Base-by-base conservation (phyloP, 129 eudicot species). In the Tanacetum coccineum region DNA sequence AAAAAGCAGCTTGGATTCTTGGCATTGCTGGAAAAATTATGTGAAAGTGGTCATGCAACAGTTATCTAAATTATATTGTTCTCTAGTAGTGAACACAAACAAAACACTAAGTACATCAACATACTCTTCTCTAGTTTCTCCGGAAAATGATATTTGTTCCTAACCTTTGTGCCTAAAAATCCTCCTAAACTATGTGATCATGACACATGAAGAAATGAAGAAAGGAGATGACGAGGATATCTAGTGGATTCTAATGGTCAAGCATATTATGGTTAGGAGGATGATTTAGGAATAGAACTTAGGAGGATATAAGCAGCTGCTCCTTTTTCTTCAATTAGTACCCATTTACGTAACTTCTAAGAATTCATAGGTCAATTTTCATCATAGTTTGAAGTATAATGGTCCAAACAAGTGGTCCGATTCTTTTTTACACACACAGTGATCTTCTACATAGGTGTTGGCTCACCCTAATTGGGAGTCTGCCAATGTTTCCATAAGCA, bases 1-100 rank as follows among this genome's bases (percentile, higher is more conserved):
- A 72, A 89, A 70, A 88, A 89, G 79, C 99, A 93, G 67, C 99
- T 93, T 48, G 99, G 95, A 20, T 80, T 76, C 72, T 93, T 93
- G 26, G 86, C 95, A 82, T 93, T 93, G 82, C 95, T 93, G 90
- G 65, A 60, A 66, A 66, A 49, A 67, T 59, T 11, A 70, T 42
- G 52, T 14, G 21, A 50, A 47, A 26, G 10, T 15, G 28, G 57
- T 70, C 40, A 69, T 32, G 46, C n/a, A 47, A 39, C 30, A 55
- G n/a, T 30, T 3, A 53, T 18, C 28, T 13, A 44, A 21, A 54
- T 40, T 13, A 44, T 58, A 9, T 42, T 25, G 40, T 68, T 4
- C 18, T 26, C 46, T 25, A 30, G 15, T n/a, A 60, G 20, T 59
- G 11, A 59, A 39, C 59, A 10, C 4, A 71, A 71, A 59, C 59